Evolutionary conservation across 2,329 filamentous ascomycete genomes (phyloP).

Genomic region (Colletotrichum sp.): DNA sequence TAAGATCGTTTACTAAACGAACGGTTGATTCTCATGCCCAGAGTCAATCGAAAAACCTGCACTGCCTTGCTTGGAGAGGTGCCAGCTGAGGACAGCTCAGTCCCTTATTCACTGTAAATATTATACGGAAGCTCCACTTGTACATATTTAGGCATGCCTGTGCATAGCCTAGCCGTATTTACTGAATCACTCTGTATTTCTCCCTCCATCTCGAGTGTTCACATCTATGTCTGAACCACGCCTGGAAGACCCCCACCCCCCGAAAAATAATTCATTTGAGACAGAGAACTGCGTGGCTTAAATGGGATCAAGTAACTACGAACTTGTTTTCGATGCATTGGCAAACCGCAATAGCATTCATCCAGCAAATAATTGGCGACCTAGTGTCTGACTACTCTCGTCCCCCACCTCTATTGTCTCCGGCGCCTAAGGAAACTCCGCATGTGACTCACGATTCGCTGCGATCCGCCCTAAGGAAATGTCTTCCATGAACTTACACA

Average conservation of each 20-base stretch:
- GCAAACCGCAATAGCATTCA: neutral
- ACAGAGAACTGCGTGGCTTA: rapidly evolving
- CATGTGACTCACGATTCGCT: neutral
- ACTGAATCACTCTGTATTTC: neutral
- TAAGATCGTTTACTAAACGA: slow-evolving; percentile 14
- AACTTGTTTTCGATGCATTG: rapidly evolving
- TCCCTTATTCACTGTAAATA: neutral
- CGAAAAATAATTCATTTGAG: neutral
- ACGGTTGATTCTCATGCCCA: neutral
- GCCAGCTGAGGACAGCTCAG: neutral
- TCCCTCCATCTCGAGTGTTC: neutral
- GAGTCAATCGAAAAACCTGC: neutral
- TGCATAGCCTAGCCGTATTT: neutral
- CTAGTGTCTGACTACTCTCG: neutral
- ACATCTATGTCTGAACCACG: neutral
- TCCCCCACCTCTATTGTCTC: neutral
- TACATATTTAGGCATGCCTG: neutral
- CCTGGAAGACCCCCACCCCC: rapidly evolving
- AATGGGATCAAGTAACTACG: neutral
- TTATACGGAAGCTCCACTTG: neutral
- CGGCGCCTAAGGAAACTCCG: neutral
- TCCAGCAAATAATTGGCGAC: neutral
- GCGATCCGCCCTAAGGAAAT: neutral
- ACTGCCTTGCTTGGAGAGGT: neutral
- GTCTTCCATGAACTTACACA: neutral